Evolutionary conservation across 139 green algal species (phyloP), one percentile per base, ranked within the genome.

Genomic region (Asterochloris erici): DNA sequence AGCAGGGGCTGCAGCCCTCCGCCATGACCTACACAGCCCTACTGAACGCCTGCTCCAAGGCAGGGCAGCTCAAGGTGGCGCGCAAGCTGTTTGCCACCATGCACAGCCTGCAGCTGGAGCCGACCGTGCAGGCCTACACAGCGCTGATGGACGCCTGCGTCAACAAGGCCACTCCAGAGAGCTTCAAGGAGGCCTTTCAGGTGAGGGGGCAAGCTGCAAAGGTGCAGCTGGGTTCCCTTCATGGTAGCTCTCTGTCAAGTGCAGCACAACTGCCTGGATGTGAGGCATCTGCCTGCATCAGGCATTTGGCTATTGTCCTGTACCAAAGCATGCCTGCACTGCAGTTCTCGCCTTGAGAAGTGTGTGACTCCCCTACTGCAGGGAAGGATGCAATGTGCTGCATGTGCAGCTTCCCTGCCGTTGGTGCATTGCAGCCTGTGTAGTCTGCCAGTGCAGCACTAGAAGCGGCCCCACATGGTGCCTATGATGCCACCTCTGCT

Each of bases 61-160:
- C 86, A 9, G 68, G 80, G 23, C 69, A 91, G 54, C 47, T 84
- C 15, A 71, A 16, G 12, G 69, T 63, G 0, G 90, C 91, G 0
- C 29, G 73, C n/a, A 83, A 54, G 27, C 76, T 90, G 28, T 81
- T 92, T 28, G 17, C 83, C 10, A 47, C 70, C 47, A 89, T 90
- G 83, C 21, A 63, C 15, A 16, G 17, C 12, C 71, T 73, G 10
- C 83, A 78, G 16, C 27, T 91, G 4, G 10, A 26, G 16, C 82
- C 85, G 24, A 86, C 74, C 68, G 85, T 88, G 70, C 68, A 89
- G 64, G 79, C 84, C 21, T 95, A 93, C 86, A 95, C 93, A 26
- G 82, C 82, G 13, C 79, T 91, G 28, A 93, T 95, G 23, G 79
- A 93, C 78, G 90, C 92, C 16, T 89, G 86, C 29, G 81, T 91